Base-by-base conservation (phyloP, 805 yeast species). In the Nakazawaea siamensis region DNA sequence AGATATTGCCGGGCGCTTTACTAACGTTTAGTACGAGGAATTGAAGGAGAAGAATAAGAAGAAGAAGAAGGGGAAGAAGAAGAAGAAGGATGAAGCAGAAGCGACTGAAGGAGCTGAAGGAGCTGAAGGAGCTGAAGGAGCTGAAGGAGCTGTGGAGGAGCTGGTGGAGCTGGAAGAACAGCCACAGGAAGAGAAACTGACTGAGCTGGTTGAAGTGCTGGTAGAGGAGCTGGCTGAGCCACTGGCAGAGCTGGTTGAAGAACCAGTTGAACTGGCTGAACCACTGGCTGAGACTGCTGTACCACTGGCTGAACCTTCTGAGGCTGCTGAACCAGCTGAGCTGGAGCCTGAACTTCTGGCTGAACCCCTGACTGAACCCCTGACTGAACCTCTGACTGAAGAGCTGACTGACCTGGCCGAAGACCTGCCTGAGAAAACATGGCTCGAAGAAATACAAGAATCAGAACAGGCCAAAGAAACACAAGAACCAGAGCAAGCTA, bases 241-340 rank as follows among this genome's bases (percentile, higher is more conserved):
- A n/a, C n/a, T n/a, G n/a, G n/a, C n/a, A n/a, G n/a, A n/a, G n/a
- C n/a, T n/a, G n/a, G n/a, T n/a, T n/a, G n/a, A n/a, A n/a, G n/a
- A n/a, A n/a, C n/a, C n/a, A n/a, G n/a, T n/a, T n/a, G n/a, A n/a
- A n/a, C n/a, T n/a, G n/a, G n/a, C n/a, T n/a, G n/a, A n/a, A n/a
- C n/a, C n/a, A n/a, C n/a, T n/a, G n/a, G n/a, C n/a, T n/a, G n/a
- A n/a, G n/a, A n/a, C n/a, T n/a, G n/a, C n/a, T n/a, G n/a, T n/a
- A n/a, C n/a, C n/a, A n/a, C n/a, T n/a, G n/a, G n/a, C n/a, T n/a
- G n/a, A n/a, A n/a, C n/a, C n/a, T n/a, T n/a, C n/a, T n/a, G n/a
- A n/a, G 9, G 48, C 44, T 12, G 53, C 48, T 40, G 52, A 52
- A n/a, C 42, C 45, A 17, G 55, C 43, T 23, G 50, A 46, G 9